A percentile compares a stretch with the other conserved stretches of the same genome.
Evolutionary conservation across 2,329 filamentous ascomycete species (phyloP).

Genomic region (Aspergillus japonicus): DNA sequence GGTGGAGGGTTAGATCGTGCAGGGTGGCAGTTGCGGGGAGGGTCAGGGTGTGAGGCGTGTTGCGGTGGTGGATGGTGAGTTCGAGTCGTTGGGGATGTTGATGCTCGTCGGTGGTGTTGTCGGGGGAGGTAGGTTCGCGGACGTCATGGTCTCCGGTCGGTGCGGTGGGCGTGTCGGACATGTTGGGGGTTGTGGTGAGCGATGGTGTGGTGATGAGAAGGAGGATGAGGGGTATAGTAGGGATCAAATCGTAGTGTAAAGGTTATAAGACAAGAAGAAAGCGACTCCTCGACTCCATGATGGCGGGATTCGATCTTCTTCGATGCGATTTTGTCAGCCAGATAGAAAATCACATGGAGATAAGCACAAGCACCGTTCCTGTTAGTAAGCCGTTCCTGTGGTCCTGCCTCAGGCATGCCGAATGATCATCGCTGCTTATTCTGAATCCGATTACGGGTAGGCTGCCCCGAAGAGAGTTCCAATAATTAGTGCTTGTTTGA

Average conservation of each 20-base stretch:
- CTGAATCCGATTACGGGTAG: not conserved
- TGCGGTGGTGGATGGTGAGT: slow-evolving; percentile 57
- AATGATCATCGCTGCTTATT: slow-evolving; percentile 1
- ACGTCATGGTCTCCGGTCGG: not conserved
- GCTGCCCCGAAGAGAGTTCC: not conserved
- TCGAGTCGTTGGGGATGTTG: slow-evolving; percentile 24
- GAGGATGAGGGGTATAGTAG: not conserved
- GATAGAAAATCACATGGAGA: not conserved
- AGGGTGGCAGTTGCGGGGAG: slow-evolving; percentile 54
- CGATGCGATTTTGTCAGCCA: slow-evolving; percentile 6
- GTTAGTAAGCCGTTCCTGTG: not conserved
- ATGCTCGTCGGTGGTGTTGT: not conserved
- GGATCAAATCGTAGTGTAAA: not conserved
- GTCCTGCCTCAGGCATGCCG: not conserved
- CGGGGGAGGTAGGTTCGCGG: not conserved
- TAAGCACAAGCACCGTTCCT: not conserved
- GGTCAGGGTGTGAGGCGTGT: slow-evolving; percentile 49
- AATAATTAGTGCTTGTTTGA: not conserved
- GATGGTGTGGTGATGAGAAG: not conserved
- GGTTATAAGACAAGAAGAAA: not conserved
- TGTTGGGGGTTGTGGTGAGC: not conserved
- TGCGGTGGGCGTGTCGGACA: not conserved
- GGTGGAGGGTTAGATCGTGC: slow-evolving; percentile 38
- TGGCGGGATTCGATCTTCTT: slow-evolving; percentile 4
- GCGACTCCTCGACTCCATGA: not conserved